These are phyloP conservation scores for Trichoderma sp. DNA, from an alignment of 2,329 filamentous ascomycete species.

Conservation along the genomic window DNA sequence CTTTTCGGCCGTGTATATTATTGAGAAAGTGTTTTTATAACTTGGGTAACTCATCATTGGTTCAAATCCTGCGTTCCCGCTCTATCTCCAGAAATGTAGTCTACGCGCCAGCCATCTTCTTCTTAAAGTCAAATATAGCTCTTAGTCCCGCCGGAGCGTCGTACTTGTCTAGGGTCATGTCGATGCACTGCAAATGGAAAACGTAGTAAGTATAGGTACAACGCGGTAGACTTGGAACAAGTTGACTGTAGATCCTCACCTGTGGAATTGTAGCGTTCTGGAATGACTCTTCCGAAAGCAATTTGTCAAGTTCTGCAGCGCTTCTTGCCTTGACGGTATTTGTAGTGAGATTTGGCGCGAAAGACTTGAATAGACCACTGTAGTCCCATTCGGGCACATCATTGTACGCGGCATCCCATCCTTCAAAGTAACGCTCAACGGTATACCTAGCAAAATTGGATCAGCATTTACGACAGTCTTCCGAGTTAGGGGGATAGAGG, in stretches of 20 bases:
- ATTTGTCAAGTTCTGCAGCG: background rate
- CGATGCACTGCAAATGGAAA: background rate
- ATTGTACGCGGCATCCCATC: constrained; percentile 69
- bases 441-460: constrained; percentile 49
- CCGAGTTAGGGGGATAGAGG: background rate
- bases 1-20: background rate
- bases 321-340: background rate
- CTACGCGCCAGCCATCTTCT: background rate
- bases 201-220: background rate
- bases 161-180: background rate
- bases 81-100: background rate
- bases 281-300: background rate
- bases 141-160: background rate
- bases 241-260: background rate
- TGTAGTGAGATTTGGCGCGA: background rate
- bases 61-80: background rate
- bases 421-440: constrained; percentile 78
- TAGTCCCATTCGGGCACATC: constrained; percentile 51
- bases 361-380: background rate
- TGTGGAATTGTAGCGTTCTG: background rate
- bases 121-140: background rate
- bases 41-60: background rate
- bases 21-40: background rate
- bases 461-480: background rate
- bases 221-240: background rate